Evolutionary conservation across 1,284 basidiomycete species (phyloP), one percentile per base, ranked within the genome.

Genomic region (Anthracocystis setariae): DNA sequence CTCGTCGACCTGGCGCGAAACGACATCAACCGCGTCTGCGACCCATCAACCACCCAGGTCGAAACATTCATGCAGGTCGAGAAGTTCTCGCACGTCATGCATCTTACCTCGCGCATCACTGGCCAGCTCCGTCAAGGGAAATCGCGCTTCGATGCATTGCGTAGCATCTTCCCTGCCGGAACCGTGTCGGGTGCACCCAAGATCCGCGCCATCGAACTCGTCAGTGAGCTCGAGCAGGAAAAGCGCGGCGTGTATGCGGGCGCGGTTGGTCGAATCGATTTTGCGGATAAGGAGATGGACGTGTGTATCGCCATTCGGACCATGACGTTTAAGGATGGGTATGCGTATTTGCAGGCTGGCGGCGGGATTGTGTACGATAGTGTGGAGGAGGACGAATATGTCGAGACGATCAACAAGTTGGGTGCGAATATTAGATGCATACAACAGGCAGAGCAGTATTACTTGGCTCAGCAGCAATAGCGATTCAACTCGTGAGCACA

Each of bases 101-200:
- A 99, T 83, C 84, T 99, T 73, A 98, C 96, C 1, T 94, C 92
- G 38, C 93, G 95, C 86, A 92, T 98, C 29, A 93, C 93, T 48
- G 96, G 96, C 2, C 84, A 87, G 27, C 85, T 99, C 54, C 88
- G 96, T 35, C 88, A 90, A 40, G 94, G 90, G 38, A 87, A 92
- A 84, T 92, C 89, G 33, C 89, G 94, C 73, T 98, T 98, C 81
- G 96, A 98, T 83, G 96, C 96, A 0, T 96, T 99, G 86, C 90
- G 96, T 21, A 98, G 94, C 43, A 98, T 99, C 77, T 98, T 99
- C 86, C 96, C 96, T 0, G 95, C 96, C 5, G 96, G 96, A 0
- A 99, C 96, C 2, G 95, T 99, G n/a, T 96, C 93, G 0, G 96
- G 96, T 15, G 96, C 96, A 27, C 96, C 96, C 1, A 99, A 99